Percentiles rank a stretch among this genome's conserved stretches.
These are phyloP conservation scores for Escallonia herrerae DNA, from an alignment of 129 eudicot species.

Conservation along the genomic window DNA sequence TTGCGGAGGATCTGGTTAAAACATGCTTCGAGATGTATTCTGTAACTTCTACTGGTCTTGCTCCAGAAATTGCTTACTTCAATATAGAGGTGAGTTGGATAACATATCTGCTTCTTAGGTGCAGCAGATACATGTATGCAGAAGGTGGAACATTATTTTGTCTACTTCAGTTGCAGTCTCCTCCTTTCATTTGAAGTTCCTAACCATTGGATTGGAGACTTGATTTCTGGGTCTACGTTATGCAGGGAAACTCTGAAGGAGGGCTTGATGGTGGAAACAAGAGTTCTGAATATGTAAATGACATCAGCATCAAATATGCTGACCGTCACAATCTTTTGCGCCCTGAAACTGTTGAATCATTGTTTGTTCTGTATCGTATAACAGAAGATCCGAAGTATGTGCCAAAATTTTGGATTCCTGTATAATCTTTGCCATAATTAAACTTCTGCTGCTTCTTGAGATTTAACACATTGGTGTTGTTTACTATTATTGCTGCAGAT, in stretches of 20 bases:
- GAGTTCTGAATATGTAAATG: slow-evolving; percentile 58
- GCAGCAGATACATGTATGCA: neutral
- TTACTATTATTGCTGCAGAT: slow-evolving; percentile 36
- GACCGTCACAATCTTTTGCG: slow-evolving; percentile 97
- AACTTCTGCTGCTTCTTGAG: neutral
- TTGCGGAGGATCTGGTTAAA: slow-evolving; percentile 91
- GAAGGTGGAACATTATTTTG: neutral
- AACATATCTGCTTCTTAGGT: neutral
- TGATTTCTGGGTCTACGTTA: slow-evolving; percentile 10
- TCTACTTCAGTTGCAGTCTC: neutral
- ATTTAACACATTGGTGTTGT: neutral
- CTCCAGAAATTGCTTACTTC: slow-evolving; percentile 92
- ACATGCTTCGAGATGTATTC: slow-evolving; percentile 86
- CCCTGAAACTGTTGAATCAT: slow-evolving; percentile 93
- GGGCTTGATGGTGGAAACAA: slow-evolving; percentile 91
- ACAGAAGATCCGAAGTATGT: slow-evolving; percentile 89
- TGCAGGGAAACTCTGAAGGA: slow-evolving; percentile 59
- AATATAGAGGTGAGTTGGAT: slow-evolving; percentile 55
- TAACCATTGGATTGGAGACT: neutral
- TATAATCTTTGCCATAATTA: neutral
- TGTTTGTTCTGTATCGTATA: slow-evolving; percentile 74
- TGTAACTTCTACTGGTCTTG: slow-evolving; percentile 92
- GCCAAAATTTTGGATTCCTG: slow-evolving; percentile 5
- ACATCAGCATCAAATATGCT: slow-evolving; percentile 76
- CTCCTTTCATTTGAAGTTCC: neutral